Base-by-base conservation (phyloP, 148 eudicot genomes). In the Rhododendron ferrugineum region DNA sequence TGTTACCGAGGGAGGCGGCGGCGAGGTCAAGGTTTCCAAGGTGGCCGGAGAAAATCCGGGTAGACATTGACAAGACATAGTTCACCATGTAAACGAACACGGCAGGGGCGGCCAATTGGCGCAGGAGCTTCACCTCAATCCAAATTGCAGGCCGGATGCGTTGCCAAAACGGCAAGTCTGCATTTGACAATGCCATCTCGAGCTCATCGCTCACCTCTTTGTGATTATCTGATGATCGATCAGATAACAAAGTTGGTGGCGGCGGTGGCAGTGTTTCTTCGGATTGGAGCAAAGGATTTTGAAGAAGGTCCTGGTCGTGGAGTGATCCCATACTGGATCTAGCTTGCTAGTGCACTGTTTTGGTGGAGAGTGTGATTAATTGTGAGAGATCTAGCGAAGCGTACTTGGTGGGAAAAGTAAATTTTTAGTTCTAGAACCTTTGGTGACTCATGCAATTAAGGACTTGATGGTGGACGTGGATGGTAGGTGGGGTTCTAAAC, bases 21-120 rank as follows among this genome's bases (percentile, higher is more conserved):
- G 62, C 23, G 9, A 56, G 62, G 23, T 56, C 23, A 9, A 5
- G 22, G 62, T 20, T 56, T 18, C 62, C 23, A 6, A 56, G 62
- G 7, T 56, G 62, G 62, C 62, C 62, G 2, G 2, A 20, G 23
- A 56, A 56, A 56, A 56, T 56, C 62, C 6, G 23, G 62, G 84
- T 82, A 50, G 40, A 66, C 58, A 47, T 62, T 6, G 84, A 60
- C 84, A 82, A 62, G 20, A 66, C 84, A 60, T 56, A 60, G 73
- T 70, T 82, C 2, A 82, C 73, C 74, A 82, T 7, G 54, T 82
- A 82, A 30, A 82, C 84, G n/a, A 28, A 68, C 2, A 60, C n/a
- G n/a, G 84, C 84, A 23, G 84, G 84, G 18, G 73, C 84, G 40
- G 84, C 73, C n/a, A 82, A 36, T 15, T 37, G 64, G 15, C 60